phyloP scores from a whole-genome alignment of 768 basidiomycete species.

The Aureoboletus auriporus region DNA sequence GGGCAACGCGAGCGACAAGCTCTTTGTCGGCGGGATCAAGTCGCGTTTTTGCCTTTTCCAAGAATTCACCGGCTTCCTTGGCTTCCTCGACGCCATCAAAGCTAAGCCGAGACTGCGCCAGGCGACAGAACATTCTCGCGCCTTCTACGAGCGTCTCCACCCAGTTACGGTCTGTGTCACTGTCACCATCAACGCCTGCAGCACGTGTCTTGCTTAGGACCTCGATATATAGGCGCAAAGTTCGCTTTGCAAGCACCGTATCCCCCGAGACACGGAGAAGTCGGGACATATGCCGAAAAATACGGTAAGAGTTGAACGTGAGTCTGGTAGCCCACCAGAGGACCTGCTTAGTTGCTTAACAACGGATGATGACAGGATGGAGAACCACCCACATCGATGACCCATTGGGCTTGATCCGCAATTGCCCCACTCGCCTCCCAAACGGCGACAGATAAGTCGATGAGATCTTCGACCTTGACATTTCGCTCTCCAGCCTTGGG shows the following conservation, averaged over 20 bases:
- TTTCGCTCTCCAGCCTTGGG: constrained; percentile 82
- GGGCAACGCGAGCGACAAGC: constrained; percentile 53
- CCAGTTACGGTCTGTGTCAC: constrained; percentile 69
- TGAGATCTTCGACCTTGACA: constrained; percentile 75
- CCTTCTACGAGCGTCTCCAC: constrained; percentile 77
- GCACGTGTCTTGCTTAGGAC: constrained; percentile 81
- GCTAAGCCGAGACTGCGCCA: constrained; percentile 33
- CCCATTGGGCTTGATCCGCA: constrained; percentile 67
- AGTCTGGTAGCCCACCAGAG: constrained; percentile 93
- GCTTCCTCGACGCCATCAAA: constrained; percentile 53
- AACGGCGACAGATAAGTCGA: constrained; percentile 71
- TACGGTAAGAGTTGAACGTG: constrained; percentile 87
- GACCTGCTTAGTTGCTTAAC: constrained; percentile 42
- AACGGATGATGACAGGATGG: not conserved
- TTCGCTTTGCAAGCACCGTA: constrained; percentile 61
- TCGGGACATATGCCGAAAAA: constrained; percentile 82
- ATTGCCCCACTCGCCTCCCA: constrained; percentile 75
- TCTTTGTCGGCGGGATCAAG: constrained; percentile 46
- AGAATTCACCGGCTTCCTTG: constrained; percentile 54
- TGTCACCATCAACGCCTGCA: constrained; percentile 39
- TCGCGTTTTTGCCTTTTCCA: constrained; percentile 59
- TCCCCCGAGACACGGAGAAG: constrained; percentile 63
- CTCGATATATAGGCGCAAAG: constrained; percentile 76
- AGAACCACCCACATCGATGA: constrained; percentile 63
- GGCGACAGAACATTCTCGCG: constrained; percentile 67